These are phyloP conservation scores for Pseudopyricularia cyperi DNA, from an alignment of 2,329 filamentous ascomycete genomes.

Conservation along the genomic window DNA sequence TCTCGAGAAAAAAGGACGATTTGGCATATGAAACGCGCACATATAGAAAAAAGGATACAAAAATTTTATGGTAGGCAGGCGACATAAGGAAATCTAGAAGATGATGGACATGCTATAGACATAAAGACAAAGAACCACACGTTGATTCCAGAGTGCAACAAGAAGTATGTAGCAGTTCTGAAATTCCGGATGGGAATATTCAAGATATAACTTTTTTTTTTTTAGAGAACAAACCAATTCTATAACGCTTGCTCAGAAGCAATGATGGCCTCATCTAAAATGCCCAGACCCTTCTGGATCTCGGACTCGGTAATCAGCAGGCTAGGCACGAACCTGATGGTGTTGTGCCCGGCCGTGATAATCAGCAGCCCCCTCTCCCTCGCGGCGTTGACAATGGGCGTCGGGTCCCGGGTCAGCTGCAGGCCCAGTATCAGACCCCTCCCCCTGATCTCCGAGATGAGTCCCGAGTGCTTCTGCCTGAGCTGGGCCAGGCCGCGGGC, in stretches of 20 bases:
- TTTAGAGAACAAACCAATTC: neutral
- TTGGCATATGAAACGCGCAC: too few species aligned
- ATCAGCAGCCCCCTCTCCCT: conserved; percentile 77
- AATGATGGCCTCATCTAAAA: conserved; percentile 55
- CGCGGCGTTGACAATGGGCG: conserved; percentile 67
- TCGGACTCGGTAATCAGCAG: conserved; percentile 69
- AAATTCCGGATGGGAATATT: too few species aligned
- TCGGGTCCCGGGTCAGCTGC: conserved; percentile 64
- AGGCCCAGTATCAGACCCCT: conserved; percentile 76
- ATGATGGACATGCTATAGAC: too few species aligned
- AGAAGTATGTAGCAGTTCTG: too few species aligned
- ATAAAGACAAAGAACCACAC: too few species aligned
- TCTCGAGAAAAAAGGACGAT: too few species aligned
- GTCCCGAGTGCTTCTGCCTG: conserved; percentile 41
- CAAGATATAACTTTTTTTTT: neutral
- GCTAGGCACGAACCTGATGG: conserved; percentile 80
- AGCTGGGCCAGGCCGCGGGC: conserved; percentile 32
- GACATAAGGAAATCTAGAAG: too few species aligned
- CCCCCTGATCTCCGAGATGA: conserved; percentile 70
- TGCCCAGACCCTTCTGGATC: conserved; percentile 64
- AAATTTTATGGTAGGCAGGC: too few species aligned
- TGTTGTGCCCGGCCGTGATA: conserved; percentile 89
- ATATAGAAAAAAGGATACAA: too few species aligned
- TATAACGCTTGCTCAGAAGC: conserved; percentile 18
- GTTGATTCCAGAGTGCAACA: too few species aligned